Base-by-base conservation (phyloP, 768 basidiomycete species). In the Tulasnella sp. region DNA sequence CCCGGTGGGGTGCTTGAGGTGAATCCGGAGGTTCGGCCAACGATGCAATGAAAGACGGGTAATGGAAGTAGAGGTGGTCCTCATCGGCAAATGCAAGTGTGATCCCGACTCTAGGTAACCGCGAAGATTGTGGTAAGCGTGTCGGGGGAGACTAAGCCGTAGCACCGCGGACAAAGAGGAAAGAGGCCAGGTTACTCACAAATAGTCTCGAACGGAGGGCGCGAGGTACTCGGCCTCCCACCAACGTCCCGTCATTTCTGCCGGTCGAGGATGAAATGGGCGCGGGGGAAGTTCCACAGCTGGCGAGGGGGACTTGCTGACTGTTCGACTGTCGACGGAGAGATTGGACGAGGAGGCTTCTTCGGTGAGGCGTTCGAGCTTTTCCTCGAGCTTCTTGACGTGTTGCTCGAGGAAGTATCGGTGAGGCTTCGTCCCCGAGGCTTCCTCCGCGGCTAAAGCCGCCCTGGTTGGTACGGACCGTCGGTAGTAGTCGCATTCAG, bases 231-330 rank as follows among this genome's bases (percentile, higher is more conserved):
- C 64, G 18, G 77, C 20, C n/a, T 78, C 64, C 77, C 77, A 78
- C 77, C 77, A 78, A 20, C 60, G 41, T 14, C 77, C 77, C 34
- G n/a, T 64, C 77, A 78, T 78, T n/a, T 77, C 76, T 24, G 76
- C 41, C 60, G 76, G 76, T 14, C 41, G 76, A 64, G 74, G 74
- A 20, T 69, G 20, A 28, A 69, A 69, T 6, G 40, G 74, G n/a
- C 34, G 37, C n/a, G 28, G 28, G 22, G 76, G 58, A 24, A 48
- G 31, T 18, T 75, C 74, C 74, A 28, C 41, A 3, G 74, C 41
- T 75, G 74, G 41, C 12, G 46, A 75, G 6, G 46, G 40, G 34
- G 64, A 69, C n/a, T 28, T 75, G 74, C 41, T 75, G 40, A 75
- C 40, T 18, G 46, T 14, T 37, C 74, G 46, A 42, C 74, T 42